Evolutionary conservation across 805 yeast species (phyloP).

Genomic region (Lachancea quebecensis): DNA sequence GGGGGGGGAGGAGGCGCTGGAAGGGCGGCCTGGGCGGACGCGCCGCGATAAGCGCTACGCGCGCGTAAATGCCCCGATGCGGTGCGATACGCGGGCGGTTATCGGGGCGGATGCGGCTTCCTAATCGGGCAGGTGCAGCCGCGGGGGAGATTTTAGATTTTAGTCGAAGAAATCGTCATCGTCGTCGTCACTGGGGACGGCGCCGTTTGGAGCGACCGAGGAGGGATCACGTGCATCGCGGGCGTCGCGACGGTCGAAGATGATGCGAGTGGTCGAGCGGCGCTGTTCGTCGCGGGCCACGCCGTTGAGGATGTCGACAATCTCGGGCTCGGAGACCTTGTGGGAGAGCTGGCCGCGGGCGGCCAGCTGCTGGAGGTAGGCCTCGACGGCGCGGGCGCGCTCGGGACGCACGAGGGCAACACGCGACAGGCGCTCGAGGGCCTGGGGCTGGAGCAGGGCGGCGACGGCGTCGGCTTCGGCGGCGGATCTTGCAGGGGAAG

Average conservation of each 20-base stretch:
- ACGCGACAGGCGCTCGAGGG: slow-evolving; percentile 80
- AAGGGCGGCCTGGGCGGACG: no score
- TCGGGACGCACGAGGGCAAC: slow-evolving; percentile 88
- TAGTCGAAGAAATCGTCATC: slow-evolving; percentile 43
- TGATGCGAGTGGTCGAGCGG: slow-evolving; percentile 58
- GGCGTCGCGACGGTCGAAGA: slow-evolving; percentile 43
- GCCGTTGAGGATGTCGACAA: slow-evolving; percentile 77
- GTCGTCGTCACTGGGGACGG: slow-evolving; percentile 33
- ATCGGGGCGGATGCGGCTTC: neutral
- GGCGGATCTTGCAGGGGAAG: neutral
- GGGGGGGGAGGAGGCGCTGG: no score
- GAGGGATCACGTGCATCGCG: slow-evolving; percentile 35
- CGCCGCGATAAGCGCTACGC: no score
- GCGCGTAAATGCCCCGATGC: no score
- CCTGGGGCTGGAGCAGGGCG: slow-evolving; percentile 72
- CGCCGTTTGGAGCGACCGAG: neutral
- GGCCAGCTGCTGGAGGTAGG: slow-evolving; percentile 63
- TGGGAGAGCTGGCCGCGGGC: slow-evolving; percentile 65
- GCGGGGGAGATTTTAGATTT: neutral
- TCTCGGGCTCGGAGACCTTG: slow-evolving; percentile 73
- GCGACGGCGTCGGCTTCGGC: slow-evolving; percentile 37
- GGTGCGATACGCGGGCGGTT: neutral
- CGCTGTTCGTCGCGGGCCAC: slow-evolving; percentile 67
- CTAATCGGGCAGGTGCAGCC: slow-evolving; percentile 2
- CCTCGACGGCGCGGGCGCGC: slow-evolving; percentile 82